Conservation (phyloP, 768 basidiomycete genomes). For the Mycena leptocephala region DNA sequence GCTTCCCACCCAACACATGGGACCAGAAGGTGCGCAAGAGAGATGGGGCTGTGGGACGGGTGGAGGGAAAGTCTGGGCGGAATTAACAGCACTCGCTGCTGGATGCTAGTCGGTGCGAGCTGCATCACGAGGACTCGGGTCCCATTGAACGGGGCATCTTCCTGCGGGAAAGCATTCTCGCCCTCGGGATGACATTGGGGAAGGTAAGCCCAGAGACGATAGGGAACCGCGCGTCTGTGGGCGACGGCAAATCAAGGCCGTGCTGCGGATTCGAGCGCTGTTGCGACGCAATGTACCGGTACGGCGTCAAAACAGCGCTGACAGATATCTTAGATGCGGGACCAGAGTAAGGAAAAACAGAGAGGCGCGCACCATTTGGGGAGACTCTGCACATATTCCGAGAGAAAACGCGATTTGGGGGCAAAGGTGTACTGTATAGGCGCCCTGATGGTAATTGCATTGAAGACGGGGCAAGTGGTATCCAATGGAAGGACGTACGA, state of each 20-base stretch:
- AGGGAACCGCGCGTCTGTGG: slow-evolving; percentile 10
- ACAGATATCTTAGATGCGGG: neutral
- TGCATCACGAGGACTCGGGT: too few relatives aligned
- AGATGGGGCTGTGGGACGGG: too few relatives aligned
- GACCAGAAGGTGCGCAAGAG: too few relatives aligned
- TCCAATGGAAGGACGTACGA: neutral
- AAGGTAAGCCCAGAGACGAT: neutral
- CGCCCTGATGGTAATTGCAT: neutral
- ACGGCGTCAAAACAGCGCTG: neutral
- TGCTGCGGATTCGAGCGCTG: neutral
- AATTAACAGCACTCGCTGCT: neutral
- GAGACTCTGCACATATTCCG: neutral
- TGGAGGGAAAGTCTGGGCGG: too few relatives aligned
- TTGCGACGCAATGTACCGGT: neutral
- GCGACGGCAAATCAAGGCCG: neutral
- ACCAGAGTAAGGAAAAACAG: neutral
- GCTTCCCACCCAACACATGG: too few relatives aligned
- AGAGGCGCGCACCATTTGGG: neutral
- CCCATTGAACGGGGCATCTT: neutral
- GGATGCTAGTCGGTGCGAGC: neutral
- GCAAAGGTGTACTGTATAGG: slow-evolving; percentile 2
- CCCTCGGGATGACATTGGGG: neutral
- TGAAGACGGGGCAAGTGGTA: too few relatives aligned
- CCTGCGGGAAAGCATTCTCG: neutral
- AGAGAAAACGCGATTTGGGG: slow-evolving; percentile 4